phyloP scores from a whole-genome alignment of 257 asterid species.

The Linderniella brevidens region DNA sequence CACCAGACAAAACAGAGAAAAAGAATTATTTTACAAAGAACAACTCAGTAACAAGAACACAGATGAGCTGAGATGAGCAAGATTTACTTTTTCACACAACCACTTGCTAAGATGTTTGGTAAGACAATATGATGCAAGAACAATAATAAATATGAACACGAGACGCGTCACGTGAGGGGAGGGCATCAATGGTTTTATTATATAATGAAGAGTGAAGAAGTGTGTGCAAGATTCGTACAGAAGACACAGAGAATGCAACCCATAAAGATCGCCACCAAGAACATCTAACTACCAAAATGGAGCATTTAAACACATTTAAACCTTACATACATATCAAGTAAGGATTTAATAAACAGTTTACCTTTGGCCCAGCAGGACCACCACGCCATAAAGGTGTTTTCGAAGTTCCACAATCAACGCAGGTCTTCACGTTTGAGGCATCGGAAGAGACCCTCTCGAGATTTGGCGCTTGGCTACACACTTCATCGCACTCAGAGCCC shows the following conservation, averaged over 20 bases:
- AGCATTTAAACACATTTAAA: background rate
- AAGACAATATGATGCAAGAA: background rate
- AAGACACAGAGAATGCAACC: no score
- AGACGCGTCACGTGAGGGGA: constrained; percentile 15
- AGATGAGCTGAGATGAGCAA: constrained; percentile 11
- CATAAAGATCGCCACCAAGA: background rate
- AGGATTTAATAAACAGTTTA: constrained; percentile 1
- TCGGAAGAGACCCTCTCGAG: constrained; percentile 46
- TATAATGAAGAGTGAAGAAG: no score
- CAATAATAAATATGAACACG: background rate
- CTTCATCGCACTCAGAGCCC: constrained; percentile 59
- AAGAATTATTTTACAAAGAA: background rate
- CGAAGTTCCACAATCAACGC: constrained; percentile 82
- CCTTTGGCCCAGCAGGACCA: constrained; percentile 99
- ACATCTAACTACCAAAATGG: background rate
- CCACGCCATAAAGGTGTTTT: constrained; percentile 96
- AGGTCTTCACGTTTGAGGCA: constrained; percentile 45
- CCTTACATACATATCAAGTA: no score
- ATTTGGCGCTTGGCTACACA: constrained; percentile 30
- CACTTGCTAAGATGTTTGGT: background rate
- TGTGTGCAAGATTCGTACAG: no score
- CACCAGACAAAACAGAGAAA: background rate
- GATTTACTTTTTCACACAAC: background rate
- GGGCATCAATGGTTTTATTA: no score
- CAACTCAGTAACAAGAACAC: background rate